phyloP scores from a whole-genome alignment of 2,329 filamentous ascomycete species.

The Fusarium anguioides region DNA sequence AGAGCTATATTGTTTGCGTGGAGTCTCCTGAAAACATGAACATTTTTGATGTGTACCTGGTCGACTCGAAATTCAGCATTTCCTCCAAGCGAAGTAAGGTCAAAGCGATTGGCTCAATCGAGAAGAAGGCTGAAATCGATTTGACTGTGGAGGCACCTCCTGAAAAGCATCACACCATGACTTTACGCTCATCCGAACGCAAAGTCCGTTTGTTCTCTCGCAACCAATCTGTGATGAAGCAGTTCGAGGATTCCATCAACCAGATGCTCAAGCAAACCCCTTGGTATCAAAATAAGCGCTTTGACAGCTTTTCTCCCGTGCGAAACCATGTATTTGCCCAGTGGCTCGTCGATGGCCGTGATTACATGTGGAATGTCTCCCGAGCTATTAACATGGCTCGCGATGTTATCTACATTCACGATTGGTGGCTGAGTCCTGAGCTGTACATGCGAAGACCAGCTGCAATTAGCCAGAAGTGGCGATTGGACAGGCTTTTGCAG shows the following conservation, averaged over 20 bases:
- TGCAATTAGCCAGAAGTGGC: constrained; percentile 97
- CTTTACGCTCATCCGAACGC: constrained; percentile 89
- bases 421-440: constrained; percentile 98
- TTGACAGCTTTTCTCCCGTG: constrained; percentile 93
- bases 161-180: constrained; percentile 82
- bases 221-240: constrained; percentile 87
- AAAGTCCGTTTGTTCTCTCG: constrained; percentile 91
- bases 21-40: constrained; percentile 99
- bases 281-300: constrained; percentile 87
- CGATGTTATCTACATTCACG: constrained; percentile 98
- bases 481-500: constrained; percentile 91
- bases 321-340: constrained; percentile 88
- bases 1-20: constrained; percentile 98
- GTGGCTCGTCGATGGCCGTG: constrained; percentile 95
- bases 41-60: constrained; percentile 98
- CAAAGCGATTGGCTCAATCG: constrained; percentile 65
- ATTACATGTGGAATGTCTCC: constrained; percentile 99
- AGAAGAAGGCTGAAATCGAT: constrained; percentile 65
- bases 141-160: constrained; percentile 52
- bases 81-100: constrained; percentile 75
- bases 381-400: constrained; percentile 96
- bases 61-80: constrained; percentile 87
- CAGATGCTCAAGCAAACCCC: constrained; percentile 85
- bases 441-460: constrained; percentile 94
- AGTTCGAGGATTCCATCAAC: constrained; percentile 93